These are phyloP conservation scores for Isoetes engelmannii DNA, from an alignment of 83 land plant species.

Conservation along the genomic window DNA sequence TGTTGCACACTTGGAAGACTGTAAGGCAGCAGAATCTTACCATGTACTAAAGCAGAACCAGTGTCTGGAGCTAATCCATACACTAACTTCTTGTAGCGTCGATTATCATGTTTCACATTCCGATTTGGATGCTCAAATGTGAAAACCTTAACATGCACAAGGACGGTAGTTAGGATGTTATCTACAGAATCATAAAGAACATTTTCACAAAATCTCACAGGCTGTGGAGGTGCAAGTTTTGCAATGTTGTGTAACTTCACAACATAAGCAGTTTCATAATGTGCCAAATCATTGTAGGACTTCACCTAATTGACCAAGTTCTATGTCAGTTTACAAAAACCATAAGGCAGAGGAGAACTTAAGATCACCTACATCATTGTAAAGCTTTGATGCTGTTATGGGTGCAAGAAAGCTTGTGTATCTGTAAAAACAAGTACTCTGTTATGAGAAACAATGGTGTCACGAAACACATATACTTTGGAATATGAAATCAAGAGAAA, in stretches of 20 bases:
- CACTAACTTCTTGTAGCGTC: slow-evolving; percentile 62
- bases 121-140: slow-evolving; percentile 79
- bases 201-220: slow-evolving; percentile 36
- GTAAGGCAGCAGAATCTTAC: slow-evolving; percentile 41
- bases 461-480: no score
- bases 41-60: slow-evolving; percentile 88
- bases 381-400: slow-evolving; percentile 80
- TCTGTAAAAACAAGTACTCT: slow-evolving; percentile 28
- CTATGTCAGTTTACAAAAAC: neutral
- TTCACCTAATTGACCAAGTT: slow-evolving; percentile 48
- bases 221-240: slow-evolving; percentile 73
- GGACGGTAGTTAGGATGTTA: neutral
- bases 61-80: slow-evolving; percentile 79
- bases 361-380: slow-evolving; percentile 65
- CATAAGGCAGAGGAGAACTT: neutral
- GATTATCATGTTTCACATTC: slow-evolving; percentile 44
- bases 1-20: no score
- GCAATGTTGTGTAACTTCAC: slow-evolving; percentile 91
- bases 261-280: slow-evolving; percentile 98
- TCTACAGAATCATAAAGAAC: neutral
- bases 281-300: slow-evolving; percentile 75
- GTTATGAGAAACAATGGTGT: no score
- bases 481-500: no score
- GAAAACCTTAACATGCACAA: slow-evolving; percentile 51
- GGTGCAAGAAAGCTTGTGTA: slow-evolving; percentile 97